Evolutionary conservation across 176 grass and related monocot species (phyloP).

Genomic region (Melocanna baccifera): DNA sequence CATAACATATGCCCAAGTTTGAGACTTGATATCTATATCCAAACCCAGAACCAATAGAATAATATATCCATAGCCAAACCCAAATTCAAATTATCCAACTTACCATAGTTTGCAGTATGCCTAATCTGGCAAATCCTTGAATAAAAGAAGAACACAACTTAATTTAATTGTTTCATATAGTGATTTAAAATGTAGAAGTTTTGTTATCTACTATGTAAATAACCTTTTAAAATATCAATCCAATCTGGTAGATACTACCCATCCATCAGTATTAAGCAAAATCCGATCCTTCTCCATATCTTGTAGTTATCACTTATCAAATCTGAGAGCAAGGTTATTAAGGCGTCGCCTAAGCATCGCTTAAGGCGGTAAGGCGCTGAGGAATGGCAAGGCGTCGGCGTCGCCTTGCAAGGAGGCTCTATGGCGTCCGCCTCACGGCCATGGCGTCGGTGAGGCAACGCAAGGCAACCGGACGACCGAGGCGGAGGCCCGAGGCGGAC

Average conservation of each 20-base stretch:
- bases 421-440: too few species aligned
- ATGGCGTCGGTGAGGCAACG: too few species aligned
- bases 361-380: too few species aligned
- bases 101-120: constrained; percentile 1
- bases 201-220: neutral
- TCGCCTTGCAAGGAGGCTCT: too few species aligned
- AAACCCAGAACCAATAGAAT: constrained; percentile 2
- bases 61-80: neutral
- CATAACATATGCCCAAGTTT: constrained; percentile 19
- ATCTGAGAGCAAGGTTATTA: too few species aligned
- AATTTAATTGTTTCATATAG: constrained; percentile 2
- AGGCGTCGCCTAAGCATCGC: too few species aligned
- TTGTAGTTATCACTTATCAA: constrained; percentile 1
- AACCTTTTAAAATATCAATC: constrained; percentile 1
- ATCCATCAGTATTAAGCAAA: neutral
- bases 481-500: too few species aligned
- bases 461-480: too few species aligned
- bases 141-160: constrained; percentile 1
- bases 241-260: neutral
- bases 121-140: neutral
- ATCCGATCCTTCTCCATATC: neutral
- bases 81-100: neutral
- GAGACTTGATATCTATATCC: constrained; percentile 7
- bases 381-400: too few species aligned
- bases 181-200: neutral